A percentile compares a stretch with the other conserved stretches of the same genome.
Evolutionary conservation across 2,329 filamentous ascomycete genomes (phyloP).

Genomic region (Epichloe sibirici): DNA sequence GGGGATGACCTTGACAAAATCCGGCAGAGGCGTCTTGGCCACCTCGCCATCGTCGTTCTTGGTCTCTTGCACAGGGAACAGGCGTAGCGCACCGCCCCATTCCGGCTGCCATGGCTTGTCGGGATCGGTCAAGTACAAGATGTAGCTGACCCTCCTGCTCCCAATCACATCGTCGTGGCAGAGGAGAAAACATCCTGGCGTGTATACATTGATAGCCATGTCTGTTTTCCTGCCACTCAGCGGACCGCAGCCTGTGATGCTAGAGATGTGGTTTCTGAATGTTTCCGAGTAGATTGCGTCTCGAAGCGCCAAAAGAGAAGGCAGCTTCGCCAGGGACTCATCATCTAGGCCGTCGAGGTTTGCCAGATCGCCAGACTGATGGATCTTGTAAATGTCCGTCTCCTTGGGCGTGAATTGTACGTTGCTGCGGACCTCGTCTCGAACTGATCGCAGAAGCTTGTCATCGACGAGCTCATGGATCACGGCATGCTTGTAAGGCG

Average conservation of each 20-base stretch:
- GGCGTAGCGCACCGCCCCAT: conserved; percentile 84
- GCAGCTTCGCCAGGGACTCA: conserved; percentile 70
- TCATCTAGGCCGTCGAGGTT: conserved; percentile 92
- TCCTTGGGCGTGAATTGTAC: conserved; percentile 96
- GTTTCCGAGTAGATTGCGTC: conserved; percentile 85
- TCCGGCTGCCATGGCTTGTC: conserved; percentile 80
- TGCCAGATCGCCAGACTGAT: conserved; percentile 93
- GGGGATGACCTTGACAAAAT: conserved; percentile 71
- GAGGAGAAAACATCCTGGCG: conserved; percentile 84
- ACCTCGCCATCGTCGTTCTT: conserved; percentile 54
- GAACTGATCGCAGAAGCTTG: conserved; percentile 70
- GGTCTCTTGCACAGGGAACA: conserved; percentile 62
- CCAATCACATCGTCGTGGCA: conserved; percentile 99
- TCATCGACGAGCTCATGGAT: conserved; percentile 74
- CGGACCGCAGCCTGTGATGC: conserved; percentile 74
- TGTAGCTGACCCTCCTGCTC: conserved; percentile 91
- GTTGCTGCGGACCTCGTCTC: conserved; percentile 77
- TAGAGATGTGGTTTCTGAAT: conserved; percentile 81
- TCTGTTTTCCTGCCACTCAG: conserved; percentile 91
- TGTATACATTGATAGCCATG: conserved; percentile 99
- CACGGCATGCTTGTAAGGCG: conserved; percentile 83
- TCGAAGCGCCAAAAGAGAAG: conserved; percentile 81
- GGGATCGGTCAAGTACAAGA: conserved; percentile 88
- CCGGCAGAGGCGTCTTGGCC: conserved; percentile 68
- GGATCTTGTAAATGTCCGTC: conserved; percentile 98